Conservation (phyloP, 139 green algal genomes). For the Picochlorum sp. region DNA sequence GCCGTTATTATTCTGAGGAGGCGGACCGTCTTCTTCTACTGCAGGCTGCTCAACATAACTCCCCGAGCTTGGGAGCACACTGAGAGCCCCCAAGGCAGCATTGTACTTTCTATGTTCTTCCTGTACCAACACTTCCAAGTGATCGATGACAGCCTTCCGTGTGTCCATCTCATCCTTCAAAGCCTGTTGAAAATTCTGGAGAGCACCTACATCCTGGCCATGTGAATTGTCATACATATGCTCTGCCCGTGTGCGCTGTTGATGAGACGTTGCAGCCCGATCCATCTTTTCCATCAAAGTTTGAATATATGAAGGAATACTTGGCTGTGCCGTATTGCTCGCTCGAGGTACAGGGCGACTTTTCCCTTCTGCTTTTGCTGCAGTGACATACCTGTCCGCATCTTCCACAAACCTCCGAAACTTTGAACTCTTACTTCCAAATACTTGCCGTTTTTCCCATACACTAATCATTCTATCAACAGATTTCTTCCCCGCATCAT, state of each 20-base stretch:
- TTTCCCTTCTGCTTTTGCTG: background rate
- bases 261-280: too few species aligned
- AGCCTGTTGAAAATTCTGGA: conserved; percentile 1
- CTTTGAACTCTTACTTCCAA: conserved; percentile 15
- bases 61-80: conserved; percentile 1
- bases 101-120: background rate
- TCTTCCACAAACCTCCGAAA: conserved; percentile 22
- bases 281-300: too few species aligned
- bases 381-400: background rate
- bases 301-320: background rate
- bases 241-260: too few species aligned
- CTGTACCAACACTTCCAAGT: background rate
- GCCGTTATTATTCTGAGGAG: background rate
- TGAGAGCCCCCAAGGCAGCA: background rate
- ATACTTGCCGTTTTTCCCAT: conserved; percentile 47
- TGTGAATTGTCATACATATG: too few species aligned
- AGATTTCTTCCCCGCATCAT: conserved; percentile 21
- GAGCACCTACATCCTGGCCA: background rate
- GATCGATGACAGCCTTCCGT: background rate
- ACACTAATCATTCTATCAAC: conserved; percentile 35
- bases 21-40: background rate
- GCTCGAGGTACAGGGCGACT: background rate
- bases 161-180: background rate
- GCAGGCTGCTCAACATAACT: conserved; percentile 7
- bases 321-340: background rate